phyloP scores from a whole-genome alignment of 805 yeast species.

The Priceomyces medius region DNA sequence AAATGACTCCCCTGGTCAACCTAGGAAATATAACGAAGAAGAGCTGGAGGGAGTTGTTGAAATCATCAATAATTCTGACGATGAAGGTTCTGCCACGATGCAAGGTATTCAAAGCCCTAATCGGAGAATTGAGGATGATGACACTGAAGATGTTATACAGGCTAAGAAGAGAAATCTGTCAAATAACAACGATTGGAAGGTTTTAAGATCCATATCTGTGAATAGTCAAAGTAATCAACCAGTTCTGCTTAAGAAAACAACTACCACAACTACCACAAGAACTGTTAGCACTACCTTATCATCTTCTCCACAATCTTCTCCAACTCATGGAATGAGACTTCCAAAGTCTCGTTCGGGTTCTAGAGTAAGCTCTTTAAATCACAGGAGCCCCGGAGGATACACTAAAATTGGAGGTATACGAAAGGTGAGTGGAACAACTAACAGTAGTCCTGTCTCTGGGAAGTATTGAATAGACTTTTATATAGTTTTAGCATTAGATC shows the following conservation, averaged over 20 bases:
- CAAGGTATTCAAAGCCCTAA: conserved; percentile 19
- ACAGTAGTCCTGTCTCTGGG: conserved; percentile 1
- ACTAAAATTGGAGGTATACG: conserved; percentile 25
- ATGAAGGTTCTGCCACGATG: conserved; percentile 29
- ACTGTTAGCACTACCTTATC: conserved; percentile 44
- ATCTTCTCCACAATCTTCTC: conserved; percentile 33
- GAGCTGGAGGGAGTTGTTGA: conserved; percentile 30
- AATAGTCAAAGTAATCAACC: conserved; percentile 29
- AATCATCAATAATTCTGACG: conserved; percentile 45
- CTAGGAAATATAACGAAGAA: conserved; percentile 62
- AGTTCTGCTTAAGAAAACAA: conserved; percentile 40
- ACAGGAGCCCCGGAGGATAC: conserved; percentile 8
- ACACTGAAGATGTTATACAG: conserved; percentile 12
- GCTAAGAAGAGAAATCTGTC: conserved; percentile 25
- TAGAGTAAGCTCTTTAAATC: conserved; percentile 17
- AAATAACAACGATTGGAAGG: conserved; percentile 35
- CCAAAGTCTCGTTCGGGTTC: conserved; percentile 25
- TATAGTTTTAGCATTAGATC: neutral
- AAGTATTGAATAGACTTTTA: neutral
- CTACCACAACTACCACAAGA: conserved; percentile 50
- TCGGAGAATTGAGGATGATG: conserved; percentile 16
- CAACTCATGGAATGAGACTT: conserved; percentile 19
- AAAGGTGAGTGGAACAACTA: conserved; percentile 25
- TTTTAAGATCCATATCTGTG: conserved; percentile 37
- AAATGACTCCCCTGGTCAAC: conserved; percentile 93